Evolutionary conservation across 2,329 filamentous ascomycete species (phyloP), one percentile per base, ranked within the genome.

Genomic region (Catunica adiposa): DNA sequence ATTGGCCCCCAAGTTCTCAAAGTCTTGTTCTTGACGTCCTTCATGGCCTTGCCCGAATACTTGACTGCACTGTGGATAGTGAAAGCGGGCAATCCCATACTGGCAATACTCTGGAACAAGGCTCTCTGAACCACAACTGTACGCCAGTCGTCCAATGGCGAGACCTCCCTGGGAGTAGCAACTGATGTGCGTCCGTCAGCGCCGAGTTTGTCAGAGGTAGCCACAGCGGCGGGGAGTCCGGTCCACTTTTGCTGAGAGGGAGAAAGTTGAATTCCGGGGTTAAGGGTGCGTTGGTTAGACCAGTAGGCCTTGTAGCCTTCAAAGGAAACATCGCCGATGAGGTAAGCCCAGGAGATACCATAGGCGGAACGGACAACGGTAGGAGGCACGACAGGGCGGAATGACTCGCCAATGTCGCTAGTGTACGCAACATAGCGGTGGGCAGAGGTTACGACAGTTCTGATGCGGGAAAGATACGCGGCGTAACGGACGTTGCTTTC

Each of bases 341-440:
- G 78, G 65, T 98, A 98, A 9, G 85, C 74, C 92, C 92, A 97
- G 1, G 87, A 94, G 44, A 98, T 73, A 51, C 80, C 90, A 65
- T 98, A 98, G 4, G 92, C 92, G 51, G 79, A 74, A 58, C 83
- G 79, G 9, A 98, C 84, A 2, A 94, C 70, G 63, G 76, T 82
- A 0, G 89, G 90, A 66, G 96, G 89, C 3, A 90, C 89, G 40
- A 98, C 78, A 0, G 92, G 92, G 1, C 92, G 81, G 70, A 98
- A 98, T 0, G 86, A 94, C 69, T 98, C 92, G 66, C 92, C 92
- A 61, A 98, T 90, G 64, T 97, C 90, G 20, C 84, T 89, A 0
- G 92, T 97, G 68, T 98, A 98, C 56, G 92, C 92, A 51, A 98
- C 89, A 65, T 98, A 98, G 64, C 92, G 83, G 65, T 97, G 92